phyloP scores from a whole-genome alignment of 148 eudicot genomes.

The Rhododendron ovatum region DNA sequence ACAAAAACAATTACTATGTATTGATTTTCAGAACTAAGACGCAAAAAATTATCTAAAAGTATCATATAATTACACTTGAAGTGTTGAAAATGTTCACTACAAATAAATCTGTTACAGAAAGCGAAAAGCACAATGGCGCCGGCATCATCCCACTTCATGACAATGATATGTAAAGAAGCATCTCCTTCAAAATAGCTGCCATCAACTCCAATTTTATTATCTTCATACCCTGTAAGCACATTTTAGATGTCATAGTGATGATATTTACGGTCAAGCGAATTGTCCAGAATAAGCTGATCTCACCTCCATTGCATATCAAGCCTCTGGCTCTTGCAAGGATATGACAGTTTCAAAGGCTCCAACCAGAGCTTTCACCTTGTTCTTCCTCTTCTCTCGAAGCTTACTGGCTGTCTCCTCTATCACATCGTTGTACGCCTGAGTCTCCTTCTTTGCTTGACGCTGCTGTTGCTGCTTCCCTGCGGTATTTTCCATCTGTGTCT shows the following conservation, averaged over 20 bases:
- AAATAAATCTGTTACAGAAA: neutral
- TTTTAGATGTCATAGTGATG: neutral
- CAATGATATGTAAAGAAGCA: neutral
- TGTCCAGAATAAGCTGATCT: neutral
- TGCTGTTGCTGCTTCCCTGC: no score
- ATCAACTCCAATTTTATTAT: neutral
- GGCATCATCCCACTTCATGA: neutral
- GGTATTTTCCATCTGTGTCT: neutral
- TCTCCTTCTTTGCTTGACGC: constrained; percentile 8
- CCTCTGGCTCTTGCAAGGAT: constrained; percentile 23
- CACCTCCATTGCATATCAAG: neutral
- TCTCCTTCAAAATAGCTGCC: neutral
- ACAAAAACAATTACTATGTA: neutral
- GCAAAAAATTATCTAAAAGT: neutral
- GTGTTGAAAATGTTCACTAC: neutral
- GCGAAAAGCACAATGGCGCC: neutral
- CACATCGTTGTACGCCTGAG: constrained; percentile 26
- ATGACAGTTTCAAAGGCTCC: constrained; percentile 43
- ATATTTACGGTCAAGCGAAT: neutral
- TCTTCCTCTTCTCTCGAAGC: constrained; percentile 33
- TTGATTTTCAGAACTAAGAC: neutral
- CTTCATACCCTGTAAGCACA: neutral
- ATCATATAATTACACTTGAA: neutral
- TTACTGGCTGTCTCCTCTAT: constrained; percentile 30
- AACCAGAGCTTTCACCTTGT: constrained; percentile 34